phyloP scores from a whole-genome alignment of 441 rosid species.

The Syzygium syzygioides region DNA sequence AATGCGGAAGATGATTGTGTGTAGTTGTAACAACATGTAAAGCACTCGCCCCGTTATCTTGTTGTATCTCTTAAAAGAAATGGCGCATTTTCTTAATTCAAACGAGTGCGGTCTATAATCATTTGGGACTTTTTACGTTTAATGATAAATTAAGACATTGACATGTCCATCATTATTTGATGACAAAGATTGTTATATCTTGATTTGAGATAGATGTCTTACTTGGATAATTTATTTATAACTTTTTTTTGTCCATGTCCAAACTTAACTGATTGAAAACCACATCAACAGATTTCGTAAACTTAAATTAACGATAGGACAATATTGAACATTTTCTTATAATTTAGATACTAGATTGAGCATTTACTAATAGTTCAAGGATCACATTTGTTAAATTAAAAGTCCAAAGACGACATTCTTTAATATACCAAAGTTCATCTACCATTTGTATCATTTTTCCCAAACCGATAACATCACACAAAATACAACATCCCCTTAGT shows the following conservation, averaged over 20 bases:
- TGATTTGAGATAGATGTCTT: background rate
- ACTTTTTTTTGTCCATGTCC: background rate
- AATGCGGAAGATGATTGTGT: background rate
- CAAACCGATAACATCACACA: background rate
- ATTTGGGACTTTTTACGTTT: background rate
- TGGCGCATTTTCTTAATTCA: background rate
- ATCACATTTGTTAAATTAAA: background rate
- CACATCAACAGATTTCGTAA: background rate
- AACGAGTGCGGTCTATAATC: background rate
- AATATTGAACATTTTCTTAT: background rate
- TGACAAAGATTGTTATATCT: rapidly evolving
- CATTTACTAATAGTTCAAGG: background rate
- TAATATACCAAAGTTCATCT: background rate
- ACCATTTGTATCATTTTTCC: background rate
- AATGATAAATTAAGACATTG: background rate
- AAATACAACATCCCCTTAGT: background rate
- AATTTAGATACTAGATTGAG: background rate
- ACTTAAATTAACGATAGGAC: background rate
- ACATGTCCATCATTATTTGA: background rate
- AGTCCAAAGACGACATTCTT: background rate
- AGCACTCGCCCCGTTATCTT: background rate
- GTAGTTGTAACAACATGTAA: background rate
- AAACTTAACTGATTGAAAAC: rapidly evolving
- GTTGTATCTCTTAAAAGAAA: background rate
- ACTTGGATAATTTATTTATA: background rate